Evolutionary conservation across 108 stramenopile genomes (phyloP).

Genomic region (Parietichytrium sp.): DNA sequence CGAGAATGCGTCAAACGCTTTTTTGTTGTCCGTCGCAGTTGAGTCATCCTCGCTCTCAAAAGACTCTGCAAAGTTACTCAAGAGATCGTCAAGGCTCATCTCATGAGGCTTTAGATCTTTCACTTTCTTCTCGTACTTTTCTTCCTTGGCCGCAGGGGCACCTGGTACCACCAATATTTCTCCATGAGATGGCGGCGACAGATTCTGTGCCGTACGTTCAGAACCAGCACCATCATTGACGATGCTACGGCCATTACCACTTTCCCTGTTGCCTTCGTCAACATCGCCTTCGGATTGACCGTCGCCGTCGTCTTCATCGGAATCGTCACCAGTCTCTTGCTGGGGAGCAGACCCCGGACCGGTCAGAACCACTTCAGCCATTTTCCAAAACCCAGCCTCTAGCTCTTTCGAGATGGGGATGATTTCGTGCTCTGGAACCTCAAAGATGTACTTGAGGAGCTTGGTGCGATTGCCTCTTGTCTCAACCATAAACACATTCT

Average conservation of each 20-base stretch:
- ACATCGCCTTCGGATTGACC: too few relatives aligned
- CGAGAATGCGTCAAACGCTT: too few relatives aligned
- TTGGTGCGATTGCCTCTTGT: constrained; percentile 24
- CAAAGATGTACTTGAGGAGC: constrained; percentile 28
- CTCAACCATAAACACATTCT: constrained; percentile 22
- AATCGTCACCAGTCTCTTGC: too few relatives aligned
- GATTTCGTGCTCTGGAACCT: neutral
- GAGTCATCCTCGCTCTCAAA: too few relatives aligned
- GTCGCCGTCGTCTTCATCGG: too few relatives aligned
- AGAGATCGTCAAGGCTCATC: constrained; percentile 28
- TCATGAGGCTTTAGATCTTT: neutral
- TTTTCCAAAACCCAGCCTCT: constrained; percentile 28
- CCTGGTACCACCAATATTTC: neutral
- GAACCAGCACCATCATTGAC: too few relatives aligned
- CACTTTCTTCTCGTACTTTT: neutral
- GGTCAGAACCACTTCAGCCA: constrained; percentile 15
- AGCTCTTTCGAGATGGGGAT: constrained; percentile 33
- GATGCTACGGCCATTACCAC: too few relatives aligned
- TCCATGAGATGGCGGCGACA: neutral
- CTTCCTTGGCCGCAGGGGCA: neutral
- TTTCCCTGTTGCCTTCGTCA: too few relatives aligned
- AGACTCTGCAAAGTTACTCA: neutral
- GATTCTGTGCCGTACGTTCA: neutral
- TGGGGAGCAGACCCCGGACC: neutral
- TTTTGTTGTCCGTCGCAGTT: too few relatives aligned